phyloP scores from a whole-genome alignment of 208 protist genomes.

The Trypanosoma congolense region DNA sequence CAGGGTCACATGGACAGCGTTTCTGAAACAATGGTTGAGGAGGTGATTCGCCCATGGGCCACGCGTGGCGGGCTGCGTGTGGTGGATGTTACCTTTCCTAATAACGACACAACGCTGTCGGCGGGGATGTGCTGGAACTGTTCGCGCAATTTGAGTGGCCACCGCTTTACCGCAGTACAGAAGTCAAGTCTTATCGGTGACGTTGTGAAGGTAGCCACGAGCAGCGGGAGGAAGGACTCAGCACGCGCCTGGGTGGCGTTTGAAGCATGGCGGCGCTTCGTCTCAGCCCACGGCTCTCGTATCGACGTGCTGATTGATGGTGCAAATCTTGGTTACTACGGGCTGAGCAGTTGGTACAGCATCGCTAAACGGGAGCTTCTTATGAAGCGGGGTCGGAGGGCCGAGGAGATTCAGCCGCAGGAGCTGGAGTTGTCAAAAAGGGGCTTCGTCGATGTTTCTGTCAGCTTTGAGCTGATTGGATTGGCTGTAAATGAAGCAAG shows the following conservation, averaged over 20 bases:
- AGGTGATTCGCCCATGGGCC: constrained; percentile 54
- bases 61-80: constrained; percentile 4
- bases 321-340: constrained; percentile 49
- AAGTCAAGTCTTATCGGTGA: constrained; percentile 35
- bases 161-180: constrained; percentile 48
- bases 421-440: constrained; percentile 29
- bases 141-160: constrained; percentile 18
- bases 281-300: constrained; percentile 21
- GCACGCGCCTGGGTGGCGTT: constrained; percentile 35
- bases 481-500: constrained; percentile 31
- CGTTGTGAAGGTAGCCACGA: constrained; percentile 32
- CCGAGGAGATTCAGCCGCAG: constrained; percentile 21
- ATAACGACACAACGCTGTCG: not conserved
- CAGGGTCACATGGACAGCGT: constrained; percentile 37
- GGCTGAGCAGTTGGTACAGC: constrained; percentile 43
- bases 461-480: constrained; percentile 47
- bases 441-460: constrained; percentile 20
- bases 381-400: constrained; percentile 31
- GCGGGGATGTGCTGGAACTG: constrained; percentile 21
- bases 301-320: constrained; percentile 19
- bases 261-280: constrained; percentile 47
- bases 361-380: constrained; percentile 20
- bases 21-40: constrained; percentile 22
- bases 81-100: constrained; percentile 10
- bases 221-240: constrained; percentile 23